Base-by-base conservation (phyloP, 1,284 basidiomycete genomes). In the Marasmius tenuissimus region DNA sequence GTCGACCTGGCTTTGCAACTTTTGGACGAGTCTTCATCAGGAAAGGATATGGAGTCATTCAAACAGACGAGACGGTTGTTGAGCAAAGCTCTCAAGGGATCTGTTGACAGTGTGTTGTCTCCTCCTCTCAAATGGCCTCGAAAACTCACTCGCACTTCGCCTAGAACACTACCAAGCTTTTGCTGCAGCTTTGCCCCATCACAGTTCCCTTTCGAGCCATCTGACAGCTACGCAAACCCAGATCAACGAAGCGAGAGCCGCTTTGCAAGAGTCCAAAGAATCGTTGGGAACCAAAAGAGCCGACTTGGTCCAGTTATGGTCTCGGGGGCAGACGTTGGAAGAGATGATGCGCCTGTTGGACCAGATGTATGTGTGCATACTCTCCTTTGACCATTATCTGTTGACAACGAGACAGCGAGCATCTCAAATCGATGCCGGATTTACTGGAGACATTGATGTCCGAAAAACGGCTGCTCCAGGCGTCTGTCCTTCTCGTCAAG, bases 391-490 rank as follows among this genome's bases (percentile, higher is more conserved):
- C 40, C 63, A 59, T 47, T 51, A 56, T 57, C 52, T 11, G 59
- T 39, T 40, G 18, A 12, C 50, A 47, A 54, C 62, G 63, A 60
- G 64, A 35, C 61, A 97, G 96, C 61, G 96, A 98, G 71, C 85
- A 92, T 68, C 80, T 99, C 42, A 96, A 96, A 73, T 83, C 89
- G 53, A 90, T 98, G 0, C 97, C 97, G 1, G 97, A 99, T 70
- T 83, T 89, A 20, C 81, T 99, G 34, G 97, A 99, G 74, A 89
- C 90, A 5, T 79, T 98, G n/a, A 94, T 99, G 73, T 92, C 96
- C 0, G 97, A 98, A 74, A 99, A 99, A 73, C 87, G 92, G 7
- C 87, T 98, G 57, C 78, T 98, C 40, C 91, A 96, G 66, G 97
- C 97, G 0, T 89, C 97, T 1, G 86, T 94, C 14, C 79, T 99